Evolutionary conservation across 2,329 filamentous ascomycete genomes (phyloP).

Genomic region (Stagonosporopsis chrysanthemi): DNA sequence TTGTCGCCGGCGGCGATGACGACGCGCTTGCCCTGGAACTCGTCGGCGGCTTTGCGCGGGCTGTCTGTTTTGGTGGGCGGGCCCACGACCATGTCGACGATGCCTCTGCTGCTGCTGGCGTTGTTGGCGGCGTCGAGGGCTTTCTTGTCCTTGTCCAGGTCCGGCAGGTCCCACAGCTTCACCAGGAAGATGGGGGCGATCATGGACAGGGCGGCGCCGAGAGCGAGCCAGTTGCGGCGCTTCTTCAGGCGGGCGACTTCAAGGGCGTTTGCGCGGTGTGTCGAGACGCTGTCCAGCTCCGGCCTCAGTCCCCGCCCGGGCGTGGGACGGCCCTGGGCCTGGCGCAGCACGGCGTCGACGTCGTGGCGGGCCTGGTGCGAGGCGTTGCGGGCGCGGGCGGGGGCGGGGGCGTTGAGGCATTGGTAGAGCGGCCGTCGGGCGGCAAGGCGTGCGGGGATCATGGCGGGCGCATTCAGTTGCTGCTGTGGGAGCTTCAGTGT

Average conservation of each 20-base stretch:
- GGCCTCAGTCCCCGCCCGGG: conserved; percentile 18
- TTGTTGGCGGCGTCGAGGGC: conserved; percentile 25
- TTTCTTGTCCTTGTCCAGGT: conserved; percentile 25
- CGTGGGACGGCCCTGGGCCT: conserved; percentile 12
- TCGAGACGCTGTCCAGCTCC: conserved; percentile 41
- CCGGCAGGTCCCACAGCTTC: conserved; percentile 43
- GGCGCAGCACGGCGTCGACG: conserved; percentile 24
- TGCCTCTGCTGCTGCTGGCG: conserved; percentile 24
- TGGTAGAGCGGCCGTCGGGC: conserved; percentile 41
- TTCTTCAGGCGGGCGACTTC: conserved; percentile 38
- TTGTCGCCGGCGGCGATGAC: conserved; percentile 69
- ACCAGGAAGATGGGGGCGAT: conserved; percentile 48
- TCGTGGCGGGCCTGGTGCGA: conserved; percentile 26
- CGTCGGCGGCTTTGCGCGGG: conserved; percentile 42
- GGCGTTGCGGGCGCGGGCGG: conserved; percentile 31
- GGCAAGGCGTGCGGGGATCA: conserved; percentile 42
- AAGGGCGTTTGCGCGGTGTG: conserved; percentile 45
- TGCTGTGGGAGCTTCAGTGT: not conserved
- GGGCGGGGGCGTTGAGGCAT: conserved; percentile 32
- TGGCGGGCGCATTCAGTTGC: conserved; percentile 27
- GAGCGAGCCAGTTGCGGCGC: conserved; percentile 43
- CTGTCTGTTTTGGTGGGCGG: conserved; percentile 40
- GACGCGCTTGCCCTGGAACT: conserved; percentile 63
- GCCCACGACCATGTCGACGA: conserved; percentile 36
- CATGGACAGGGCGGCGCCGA: conserved; percentile 48